Evolutionary conservation across 257 asterid genomes (phyloP).

Genomic region (Nicotiana paniculata): DNA sequence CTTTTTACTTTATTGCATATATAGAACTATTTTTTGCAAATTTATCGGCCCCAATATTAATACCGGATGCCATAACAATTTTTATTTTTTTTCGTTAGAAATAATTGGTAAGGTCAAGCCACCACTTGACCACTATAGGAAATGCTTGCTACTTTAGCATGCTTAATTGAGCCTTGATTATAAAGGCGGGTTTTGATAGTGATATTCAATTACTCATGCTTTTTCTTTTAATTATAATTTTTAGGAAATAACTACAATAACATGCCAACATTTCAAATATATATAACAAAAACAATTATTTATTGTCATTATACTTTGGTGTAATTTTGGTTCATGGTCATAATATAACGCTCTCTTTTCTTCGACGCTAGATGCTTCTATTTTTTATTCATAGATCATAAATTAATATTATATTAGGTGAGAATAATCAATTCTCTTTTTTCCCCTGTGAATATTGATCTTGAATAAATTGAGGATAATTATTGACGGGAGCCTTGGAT

Average conservation of each 20-base stretch:
- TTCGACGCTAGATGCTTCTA: neutral
- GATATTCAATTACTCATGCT: neutral
- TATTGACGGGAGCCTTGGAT: too few species aligned
- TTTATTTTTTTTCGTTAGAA: neutral
- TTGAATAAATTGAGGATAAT: too few species aligned
- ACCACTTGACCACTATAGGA: neutral
- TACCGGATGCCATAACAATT: too few species aligned
- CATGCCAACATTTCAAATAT: neutral
- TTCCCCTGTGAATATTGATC: neutral
- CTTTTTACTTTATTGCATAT: too few species aligned
- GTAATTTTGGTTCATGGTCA: neutral
- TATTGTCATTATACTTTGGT: neutral
- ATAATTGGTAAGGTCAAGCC: constrained; percentile 2
- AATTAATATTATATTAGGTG: neutral
- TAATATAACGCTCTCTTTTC: neutral
- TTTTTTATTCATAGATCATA: neutral
- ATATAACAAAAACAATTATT: neutral
- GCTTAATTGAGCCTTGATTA: neutral
- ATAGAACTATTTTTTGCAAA: too few species aligned
- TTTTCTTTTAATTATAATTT: neutral
- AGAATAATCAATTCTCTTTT: neutral
- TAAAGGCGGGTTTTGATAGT: neutral
- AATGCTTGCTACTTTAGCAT: neutral
- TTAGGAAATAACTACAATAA: neutral
- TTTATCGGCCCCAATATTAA: too few species aligned